Percentiles rank a stretch among this genome's conserved stretches.
phyloP scores from a whole-genome alignment of 2,329 filamentous ascomycete species.

The Neonectria sp. region DNA sequence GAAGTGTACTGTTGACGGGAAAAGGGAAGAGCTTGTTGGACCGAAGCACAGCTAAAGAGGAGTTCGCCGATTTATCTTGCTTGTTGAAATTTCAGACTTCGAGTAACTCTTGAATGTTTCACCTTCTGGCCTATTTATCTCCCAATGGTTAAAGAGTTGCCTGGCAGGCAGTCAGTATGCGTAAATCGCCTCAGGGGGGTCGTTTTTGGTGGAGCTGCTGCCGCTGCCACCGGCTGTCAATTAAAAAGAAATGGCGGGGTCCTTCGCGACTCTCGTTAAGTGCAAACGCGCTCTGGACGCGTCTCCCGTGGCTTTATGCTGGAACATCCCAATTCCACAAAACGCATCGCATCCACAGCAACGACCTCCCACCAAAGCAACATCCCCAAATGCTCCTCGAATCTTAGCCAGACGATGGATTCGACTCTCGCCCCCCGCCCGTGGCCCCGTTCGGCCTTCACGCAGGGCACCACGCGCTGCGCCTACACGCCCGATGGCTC shows the following conservation, averaged over 20 bases:
- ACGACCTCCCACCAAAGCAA: neutral
- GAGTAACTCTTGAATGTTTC: neutral
- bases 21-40: neutral
- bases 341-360: neutral
- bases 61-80: neutral
- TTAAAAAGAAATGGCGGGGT: constrained; percentile 47
- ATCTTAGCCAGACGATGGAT: constrained; percentile 48
- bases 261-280: constrained; percentile 51
- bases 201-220: constrained; percentile 37
- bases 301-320: constrained; percentile 47
- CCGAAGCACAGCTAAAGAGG: neutral
- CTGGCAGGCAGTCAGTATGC: constrained; percentile 19
- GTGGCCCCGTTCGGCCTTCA: constrained; percentile 80
- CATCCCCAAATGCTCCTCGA: constrained; percentile 27
- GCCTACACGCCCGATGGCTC: constrained; percentile 91
- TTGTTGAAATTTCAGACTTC: neutral
- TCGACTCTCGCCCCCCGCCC: constrained; percentile 60
- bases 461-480: constrained; percentile 87
- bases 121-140: neutral
- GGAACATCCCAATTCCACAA: constrained; percentile 10
- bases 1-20: neutral
- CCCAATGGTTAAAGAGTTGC: constrained; percentile 6
- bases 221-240: constrained; percentile 22
- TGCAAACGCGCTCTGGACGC: constrained; percentile 59
- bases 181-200: constrained; percentile 25